phyloP scores from a whole-genome alignment of 2,329 filamentous ascomycete species.

The Mariannaea sp. region DNA sequence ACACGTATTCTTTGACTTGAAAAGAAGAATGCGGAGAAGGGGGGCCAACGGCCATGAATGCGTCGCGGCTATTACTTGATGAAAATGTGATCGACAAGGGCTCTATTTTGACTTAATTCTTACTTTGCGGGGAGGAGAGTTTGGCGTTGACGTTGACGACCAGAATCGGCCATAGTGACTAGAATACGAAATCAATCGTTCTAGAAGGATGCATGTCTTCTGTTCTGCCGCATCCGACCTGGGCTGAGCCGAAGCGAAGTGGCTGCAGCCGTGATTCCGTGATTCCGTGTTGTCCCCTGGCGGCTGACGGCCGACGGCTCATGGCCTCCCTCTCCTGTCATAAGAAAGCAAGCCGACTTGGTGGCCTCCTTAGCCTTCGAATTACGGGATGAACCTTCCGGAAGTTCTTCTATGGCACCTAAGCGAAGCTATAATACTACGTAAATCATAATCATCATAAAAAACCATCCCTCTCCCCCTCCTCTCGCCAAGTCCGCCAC shows the following conservation, averaged over 20 bases:
- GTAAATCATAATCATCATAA: no score
- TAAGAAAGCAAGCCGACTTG: background rate
- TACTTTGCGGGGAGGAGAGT: background rate
- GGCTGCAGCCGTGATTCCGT: constrained; percentile 9
- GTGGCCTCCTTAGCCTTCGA: background rate
- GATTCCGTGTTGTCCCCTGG: background rate
- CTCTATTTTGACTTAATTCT: background rate
- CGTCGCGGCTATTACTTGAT: background rate
- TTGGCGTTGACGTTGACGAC: no score
- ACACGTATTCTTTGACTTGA: background rate
- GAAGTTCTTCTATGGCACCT: background rate
- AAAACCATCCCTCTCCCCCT: background rate
- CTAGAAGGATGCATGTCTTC: constrained; percentile 1
- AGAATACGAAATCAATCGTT: background rate
- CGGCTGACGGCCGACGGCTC: background rate
- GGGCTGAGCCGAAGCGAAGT: background rate
- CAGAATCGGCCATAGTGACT: no score
- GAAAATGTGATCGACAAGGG: background rate
- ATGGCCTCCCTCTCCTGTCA: no score
- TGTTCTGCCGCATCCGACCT: background rate
- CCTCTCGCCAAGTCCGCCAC: background rate
- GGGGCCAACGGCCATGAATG: background rate
- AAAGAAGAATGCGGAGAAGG: background rate
- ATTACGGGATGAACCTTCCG: background rate
- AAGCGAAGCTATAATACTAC: background rate